These are phyloP conservation scores for Tuber calosporum DNA, from an alignment of 495 filamentous ascomycete species.

Conservation along the genomic window DNA sequence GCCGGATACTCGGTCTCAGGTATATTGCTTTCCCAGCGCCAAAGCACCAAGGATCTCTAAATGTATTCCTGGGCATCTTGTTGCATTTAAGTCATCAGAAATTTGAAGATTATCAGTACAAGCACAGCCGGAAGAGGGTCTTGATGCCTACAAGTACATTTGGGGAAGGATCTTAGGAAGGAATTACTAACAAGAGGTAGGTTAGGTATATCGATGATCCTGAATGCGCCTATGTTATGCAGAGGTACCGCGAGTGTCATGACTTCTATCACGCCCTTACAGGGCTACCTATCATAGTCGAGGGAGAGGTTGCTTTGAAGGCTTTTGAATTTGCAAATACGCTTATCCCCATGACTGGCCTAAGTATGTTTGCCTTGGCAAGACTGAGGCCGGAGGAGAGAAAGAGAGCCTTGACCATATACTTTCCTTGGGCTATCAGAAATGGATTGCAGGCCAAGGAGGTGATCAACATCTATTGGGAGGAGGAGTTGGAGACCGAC, in stretches of 20 bases:
- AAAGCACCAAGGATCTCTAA: not conserved
- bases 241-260: conserved; percentile 93
- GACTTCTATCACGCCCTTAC: conserved; percentile 98
- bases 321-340: conserved; percentile 96
- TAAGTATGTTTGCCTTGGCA: conserved; percentile 62
- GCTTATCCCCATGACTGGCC: conserved; percentile 85
- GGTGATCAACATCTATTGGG: conserved; percentile 97
- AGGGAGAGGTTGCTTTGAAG: conserved; percentile 92
- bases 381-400: conserved; percentile 71
- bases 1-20: conserved; percentile 66
- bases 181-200: conserved; percentile 34
- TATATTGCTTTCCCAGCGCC: not conserved
- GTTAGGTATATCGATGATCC: conserved; percentile 89
- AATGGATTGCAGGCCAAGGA: conserved; percentile 72
- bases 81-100: not conserved
- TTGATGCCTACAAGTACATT: not conserved
- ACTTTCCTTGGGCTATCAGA: conserved; percentile 81
- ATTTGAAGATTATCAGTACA: not conserved
- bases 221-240: conserved; percentile 97
- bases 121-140: not conserved
- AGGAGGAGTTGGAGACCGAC: conserved; percentile 83
- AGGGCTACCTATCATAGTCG: conserved; percentile 79
- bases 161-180: not conserved
- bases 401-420: conserved; percentile 61
- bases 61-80: not conserved